Percentiles rank a stretch among this genome's conserved stretches.
These are phyloP conservation scores for Fraxinus dipetala DNA, from an alignment of 305 asterid species.

Conservation along the genomic window DNA sequence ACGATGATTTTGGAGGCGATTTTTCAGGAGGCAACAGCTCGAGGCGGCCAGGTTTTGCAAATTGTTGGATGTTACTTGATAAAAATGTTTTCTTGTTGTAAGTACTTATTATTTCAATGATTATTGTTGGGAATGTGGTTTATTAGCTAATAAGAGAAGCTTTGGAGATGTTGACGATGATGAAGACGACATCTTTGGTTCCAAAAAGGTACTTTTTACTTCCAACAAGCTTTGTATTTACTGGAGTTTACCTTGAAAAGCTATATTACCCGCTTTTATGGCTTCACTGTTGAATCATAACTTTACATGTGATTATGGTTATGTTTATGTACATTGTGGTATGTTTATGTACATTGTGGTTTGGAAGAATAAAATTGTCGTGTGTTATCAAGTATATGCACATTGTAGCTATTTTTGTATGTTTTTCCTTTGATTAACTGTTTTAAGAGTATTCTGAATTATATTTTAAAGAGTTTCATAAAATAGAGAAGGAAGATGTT, in stretches of 20 bases:
- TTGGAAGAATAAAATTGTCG: not conserved
- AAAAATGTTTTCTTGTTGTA: not conserved
- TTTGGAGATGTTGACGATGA: slow-evolving; percentile 78
- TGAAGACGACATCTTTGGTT: slow-evolving; percentile 81
- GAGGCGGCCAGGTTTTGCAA: slow-evolving; percentile 51
- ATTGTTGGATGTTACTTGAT: not conserved
- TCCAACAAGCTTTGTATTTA: not conserved
- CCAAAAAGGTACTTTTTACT: slow-evolving; percentile 56
- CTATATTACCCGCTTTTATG: not conserved
- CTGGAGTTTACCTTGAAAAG: not conserved
- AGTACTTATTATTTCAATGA: slow-evolving; percentile 5
- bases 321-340: not conserved
- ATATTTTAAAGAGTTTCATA: not conserved
- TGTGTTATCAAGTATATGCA: not conserved
- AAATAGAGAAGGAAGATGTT: not conserved
- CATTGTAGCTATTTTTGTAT: not conserved
- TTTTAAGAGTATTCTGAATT: not conserved
- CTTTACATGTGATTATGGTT: not conserved
- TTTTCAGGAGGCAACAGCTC: slow-evolving; percentile 43
- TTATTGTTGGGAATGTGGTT: slow-evolving; percentile 12
- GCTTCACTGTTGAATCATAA: not conserved
- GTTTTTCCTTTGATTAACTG: not conserved
- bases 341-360: not conserved
- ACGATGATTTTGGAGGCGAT: slow-evolving; percentile 76
- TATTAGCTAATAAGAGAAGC: slow-evolving; percentile 63